A percentile compares a stretch with the other conserved stretches of the same genome.
Evolutionary conservation across 169 alveolate species (phyloP).

Genomic region (Plasmodium blacklocki): DNA sequence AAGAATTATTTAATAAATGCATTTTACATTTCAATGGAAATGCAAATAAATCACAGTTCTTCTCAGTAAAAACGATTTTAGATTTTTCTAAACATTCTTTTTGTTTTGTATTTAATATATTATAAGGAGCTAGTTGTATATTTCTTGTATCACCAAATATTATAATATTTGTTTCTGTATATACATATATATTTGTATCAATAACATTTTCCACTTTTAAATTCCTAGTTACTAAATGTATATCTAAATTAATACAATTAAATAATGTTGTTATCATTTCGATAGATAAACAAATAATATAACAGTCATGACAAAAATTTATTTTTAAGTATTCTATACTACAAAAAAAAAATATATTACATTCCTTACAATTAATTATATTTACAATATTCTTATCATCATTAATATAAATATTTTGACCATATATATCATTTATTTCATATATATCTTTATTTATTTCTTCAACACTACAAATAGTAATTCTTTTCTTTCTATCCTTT

Average conservation of each 20-base stretch:
- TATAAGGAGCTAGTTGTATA: slow-evolving; percentile 64
- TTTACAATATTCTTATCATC: slow-evolving; percentile 35
- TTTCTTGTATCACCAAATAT: slow-evolving; percentile 71
- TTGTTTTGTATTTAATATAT: slow-evolving; percentile 46
- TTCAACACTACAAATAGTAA: slow-evolving; percentile 7
- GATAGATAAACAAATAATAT: slow-evolving; percentile 23
- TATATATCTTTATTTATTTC: slow-evolving; percentile 27
- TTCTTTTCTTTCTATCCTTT: not conserved
- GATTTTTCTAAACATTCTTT: slow-evolving; percentile 12
- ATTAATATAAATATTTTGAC: slow-evolving; percentile 31
- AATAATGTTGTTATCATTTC: slow-evolving; percentile 58
- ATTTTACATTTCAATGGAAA: slow-evolving; percentile 53
- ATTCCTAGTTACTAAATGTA: slow-evolving; percentile 59
- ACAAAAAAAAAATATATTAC: slow-evolving; percentile 50
- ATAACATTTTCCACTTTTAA: slow-evolving; percentile 57
- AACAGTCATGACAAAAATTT: slow-evolving; percentile 27
- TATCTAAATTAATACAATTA: slow-evolving; percentile 32
- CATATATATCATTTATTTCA: slow-evolving; percentile 22
- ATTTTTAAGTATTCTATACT: slow-evolving; percentile 43
- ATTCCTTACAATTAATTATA: slow-evolving; percentile 63
- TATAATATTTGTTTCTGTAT: slow-evolving; percentile 64
- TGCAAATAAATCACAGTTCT: slow-evolving; percentile 60
- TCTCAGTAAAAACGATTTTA: slow-evolving; percentile 13
- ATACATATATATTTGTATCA: slow-evolving; percentile 57
- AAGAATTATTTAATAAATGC: slow-evolving; percentile 1